phyloP scores from a whole-genome alignment of 2,329 filamentous ascomycete species.

The Microascus cirrosus region DNA sequence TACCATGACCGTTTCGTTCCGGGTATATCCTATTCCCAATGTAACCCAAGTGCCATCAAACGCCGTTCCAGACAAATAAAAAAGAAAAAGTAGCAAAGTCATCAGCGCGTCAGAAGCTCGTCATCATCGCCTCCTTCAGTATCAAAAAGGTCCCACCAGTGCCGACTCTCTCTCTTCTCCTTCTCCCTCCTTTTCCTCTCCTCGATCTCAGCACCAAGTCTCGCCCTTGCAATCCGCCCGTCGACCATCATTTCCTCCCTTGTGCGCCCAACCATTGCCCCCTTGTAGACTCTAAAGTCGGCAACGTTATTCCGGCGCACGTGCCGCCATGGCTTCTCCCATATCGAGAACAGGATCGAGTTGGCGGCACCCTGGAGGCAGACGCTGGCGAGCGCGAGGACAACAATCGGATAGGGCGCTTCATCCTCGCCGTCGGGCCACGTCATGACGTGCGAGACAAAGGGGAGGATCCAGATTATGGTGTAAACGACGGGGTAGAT shows the following conservation, averaged over 20 bases:
- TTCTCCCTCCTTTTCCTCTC: conserved; percentile 19
- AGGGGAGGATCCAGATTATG: conserved; percentile 61
- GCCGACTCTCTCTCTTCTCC: conserved; percentile 4
- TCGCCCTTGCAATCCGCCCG: conserved; percentile 31
- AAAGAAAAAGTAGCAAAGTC: background rate
- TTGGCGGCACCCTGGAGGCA: conserved; percentile 58
- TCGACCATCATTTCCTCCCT: conserved; percentile 42
- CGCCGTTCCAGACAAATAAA: background rate
- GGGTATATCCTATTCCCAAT: background rate
- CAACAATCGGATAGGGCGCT: conserved; percentile 40
- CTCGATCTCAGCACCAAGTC: conserved; percentile 34
- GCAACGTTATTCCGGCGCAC: background rate
- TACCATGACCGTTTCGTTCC: background rate
- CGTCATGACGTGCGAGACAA: conserved; percentile 50
- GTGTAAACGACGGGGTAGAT: conserved; percentile 67
- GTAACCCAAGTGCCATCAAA: background rate
- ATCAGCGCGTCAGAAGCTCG: background rate
- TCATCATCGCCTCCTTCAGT: conserved; percentile 6
- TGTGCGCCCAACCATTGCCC: conserved; percentile 26
- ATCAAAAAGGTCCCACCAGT: conserved; percentile 27
- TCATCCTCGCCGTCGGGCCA: conserved; percentile 28
- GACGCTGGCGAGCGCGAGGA: conserved; percentile 46
- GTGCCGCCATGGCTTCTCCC: conserved; percentile 58
- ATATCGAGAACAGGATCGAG: conserved; percentile 53
- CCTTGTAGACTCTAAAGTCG: background rate